Percentiles rank a stretch among this genome's conserved stretches.
Conservation (phyloP, 192 early-diverging fungal genomes). For the Pilaira anomala region DNA sequence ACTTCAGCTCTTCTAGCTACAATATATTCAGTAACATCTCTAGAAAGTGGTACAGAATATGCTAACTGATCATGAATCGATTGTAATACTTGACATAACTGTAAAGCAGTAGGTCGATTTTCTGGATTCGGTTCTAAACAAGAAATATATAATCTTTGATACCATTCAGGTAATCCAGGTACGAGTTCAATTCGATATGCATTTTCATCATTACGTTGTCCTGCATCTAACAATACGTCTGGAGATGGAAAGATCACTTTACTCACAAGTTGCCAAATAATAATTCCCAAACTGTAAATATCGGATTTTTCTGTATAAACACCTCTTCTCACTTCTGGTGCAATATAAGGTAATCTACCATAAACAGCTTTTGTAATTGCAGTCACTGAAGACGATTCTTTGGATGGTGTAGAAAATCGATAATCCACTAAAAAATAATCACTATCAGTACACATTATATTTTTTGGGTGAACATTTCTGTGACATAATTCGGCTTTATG, state of each 20-base stretch:
- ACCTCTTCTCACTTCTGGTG: constrained; percentile 50
- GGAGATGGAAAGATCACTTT: constrained; percentile 35
- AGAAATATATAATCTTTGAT: constrained; percentile 18
- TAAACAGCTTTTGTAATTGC: constrained; percentile 45
- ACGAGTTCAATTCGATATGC: constrained; percentile 32
- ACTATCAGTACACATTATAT: constrained; percentile 33
- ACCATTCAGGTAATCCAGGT: constrained; percentile 34
- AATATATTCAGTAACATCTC: constrained; percentile 29
- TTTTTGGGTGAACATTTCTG: constrained; percentile 33
- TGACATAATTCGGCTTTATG: constrained; percentile 29
- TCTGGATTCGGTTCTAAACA: constrained; percentile 32
- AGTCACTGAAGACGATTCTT: constrained; percentile 30
- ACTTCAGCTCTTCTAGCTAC: constrained; percentile 27
- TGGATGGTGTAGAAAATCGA: constrained; percentile 31
- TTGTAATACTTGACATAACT: constrained; percentile 23
- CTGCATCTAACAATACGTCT: constrained; percentile 23
- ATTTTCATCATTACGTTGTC: constrained; percentile 1
- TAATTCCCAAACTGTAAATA: constrained; percentile 53
- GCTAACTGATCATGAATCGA: constrained; percentile 22
- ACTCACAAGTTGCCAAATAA: constrained; percentile 50
- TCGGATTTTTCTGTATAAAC: constrained; percentile 49
- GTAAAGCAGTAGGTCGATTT: constrained; percentile 26
- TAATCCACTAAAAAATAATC: constrained; percentile 38
- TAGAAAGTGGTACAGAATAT: constrained; percentile 16
- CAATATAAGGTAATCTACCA: constrained; percentile 52